Base-by-base conservation (phyloP, 2,329 filamentous ascomycete species). In the Rhinocladiella similis region DNA sequence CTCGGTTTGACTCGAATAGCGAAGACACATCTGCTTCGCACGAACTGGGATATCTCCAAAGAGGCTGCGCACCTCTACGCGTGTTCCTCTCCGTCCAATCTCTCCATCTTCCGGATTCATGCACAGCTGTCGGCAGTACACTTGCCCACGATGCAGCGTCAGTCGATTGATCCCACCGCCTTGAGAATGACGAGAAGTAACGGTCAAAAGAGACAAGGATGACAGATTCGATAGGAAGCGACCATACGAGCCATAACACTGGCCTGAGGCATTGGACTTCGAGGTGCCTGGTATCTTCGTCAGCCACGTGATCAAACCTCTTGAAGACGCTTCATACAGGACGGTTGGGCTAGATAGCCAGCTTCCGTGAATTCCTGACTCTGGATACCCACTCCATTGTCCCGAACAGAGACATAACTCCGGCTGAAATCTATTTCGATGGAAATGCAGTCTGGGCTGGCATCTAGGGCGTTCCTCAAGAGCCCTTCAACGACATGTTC, bases 31-130 rank as follows among this genome's bases (percentile, higher is more conserved):
- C 65, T 91, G 89, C 69, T 94, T 96, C 22, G 95, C 87, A 13
- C 93, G 85, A 12, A 97, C 93, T 0, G 93, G 91, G 83, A 97
- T 90, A 56, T 86, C 88, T 0, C 92, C 91, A 72, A 97, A 97
- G 1, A 97, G 76, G 69, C 96, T 87, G 54, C 86, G 83, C 5
- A 96, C 87, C 0, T 80, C 81, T 1, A 93, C 85, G 25, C 84
- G 82, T 0, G 92, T 96, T 3, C 93, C 93, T 73, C 90, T 84
- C 18, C 76, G 70, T 54, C 80, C 81, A n/a, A 61, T 35, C 66
- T 47, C 80, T 76, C 45, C 89, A 81, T 47, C 85, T 81, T 6
- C 78, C 42, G n/a, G 29, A 7, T 38, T 16, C 71, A 10, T 80
- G 76, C 4, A 84, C 82, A 5, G 89, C 87, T 1, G 79, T 73